Evolutionary conservation across 2,329 filamentous ascomycete species (phyloP), one percentile per base, ranked within the genome.

Genomic region (Microcyclospora pomicola): DNA sequence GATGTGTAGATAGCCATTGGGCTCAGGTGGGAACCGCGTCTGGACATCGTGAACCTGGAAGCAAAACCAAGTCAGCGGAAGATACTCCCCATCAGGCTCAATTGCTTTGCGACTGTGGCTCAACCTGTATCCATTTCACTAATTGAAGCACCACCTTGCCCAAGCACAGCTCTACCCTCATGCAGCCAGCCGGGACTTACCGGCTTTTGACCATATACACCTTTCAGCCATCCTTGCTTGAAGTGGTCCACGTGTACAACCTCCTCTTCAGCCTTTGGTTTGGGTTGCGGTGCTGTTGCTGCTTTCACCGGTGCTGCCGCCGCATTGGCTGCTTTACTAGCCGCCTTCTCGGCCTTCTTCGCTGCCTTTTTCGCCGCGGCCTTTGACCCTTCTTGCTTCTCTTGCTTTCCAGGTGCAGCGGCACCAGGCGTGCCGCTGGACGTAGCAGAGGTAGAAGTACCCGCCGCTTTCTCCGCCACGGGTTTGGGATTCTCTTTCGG

Each of bases 1-100:
- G 49, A 96, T 82, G 56, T 95, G 87, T 9, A 95, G 72, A 58
- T 81, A 95, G 38, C 88, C 91, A 59, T 96, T 96, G 34, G 91
- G 91, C 62, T 69, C 67, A 19, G 67, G 67, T 0, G 67, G 67
- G 42, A 70, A 70, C 37, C 67, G 66, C 9, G 67, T 65, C 38
- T 61, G 58, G 29, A 69, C 65, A 10, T 63, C 52, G 19, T 54
- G 46, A 34, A 62, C 19, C 19, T 24, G 19, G 19, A 24, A 24
- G 19, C 19, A 24, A 5, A 4, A 24, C 7, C n/a, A n/a, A 24
- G 4, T 24, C 19, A 24, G 19, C 19, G 7, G 7, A 24, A 5
- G 19, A 7, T 24, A 24, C 7, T 7, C 4, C 19, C 7, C 19
- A 24, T 24, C 19, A 7, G 19, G 19, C 19, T 24, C 5, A 7